Percentiles rank a stretch among this genome's conserved stretches.
phyloP scores from a whole-genome alignment of 306 rosid genomes.

The Ochetophila trinervis region DNA sequence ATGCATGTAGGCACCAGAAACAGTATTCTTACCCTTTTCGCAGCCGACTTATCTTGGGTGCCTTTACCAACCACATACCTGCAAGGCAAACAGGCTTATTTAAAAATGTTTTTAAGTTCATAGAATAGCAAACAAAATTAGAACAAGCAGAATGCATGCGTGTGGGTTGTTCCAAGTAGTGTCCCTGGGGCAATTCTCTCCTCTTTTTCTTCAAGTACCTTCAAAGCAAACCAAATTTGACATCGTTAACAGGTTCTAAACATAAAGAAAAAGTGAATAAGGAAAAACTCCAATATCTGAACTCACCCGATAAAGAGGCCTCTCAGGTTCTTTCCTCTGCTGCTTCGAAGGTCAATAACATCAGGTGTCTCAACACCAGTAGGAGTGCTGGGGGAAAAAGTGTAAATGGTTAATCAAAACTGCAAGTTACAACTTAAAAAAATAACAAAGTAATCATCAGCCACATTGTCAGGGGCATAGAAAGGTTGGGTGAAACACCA shows the following conservation, averaged over 20 bases:
- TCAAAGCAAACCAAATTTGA: conserved; percentile 7
- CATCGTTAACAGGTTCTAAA: not conserved
- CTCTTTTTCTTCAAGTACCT: conserved; percentile 96
- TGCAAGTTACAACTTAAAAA: not conserved
- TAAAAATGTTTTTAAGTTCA: not conserved
- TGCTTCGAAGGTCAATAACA: conserved; percentile 96
- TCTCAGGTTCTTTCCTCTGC: conserved; percentile 92
- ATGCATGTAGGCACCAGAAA: not conserved
- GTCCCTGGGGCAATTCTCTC: conserved; percentile 89
- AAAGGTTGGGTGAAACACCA: no score
- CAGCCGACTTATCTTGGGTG: conserved; percentile 80
- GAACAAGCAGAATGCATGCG: conserved; percentile 46
- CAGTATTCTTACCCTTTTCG: conserved; percentile 71
- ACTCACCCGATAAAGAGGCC: conserved; percentile 80
- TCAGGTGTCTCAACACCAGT: conserved; percentile 98
- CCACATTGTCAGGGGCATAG: not conserved
- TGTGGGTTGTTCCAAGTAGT: conserved; percentile 87
- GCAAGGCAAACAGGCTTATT: conserved; percentile 15
- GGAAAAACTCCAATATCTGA: not conserved
- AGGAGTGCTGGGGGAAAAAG: conserved; percentile 64
- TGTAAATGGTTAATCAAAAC: not conserved
- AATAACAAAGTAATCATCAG: not conserved
- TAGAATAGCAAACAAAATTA: not conserved
- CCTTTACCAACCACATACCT: conserved; percentile 83
- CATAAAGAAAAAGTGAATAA: conserved; percentile 9